Evolutionary conservation across 2,329 filamentous ascomycete species (phyloP), one percentile per base, ranked within the genome.

Genomic region (Aureobasidium vineae): DNA sequence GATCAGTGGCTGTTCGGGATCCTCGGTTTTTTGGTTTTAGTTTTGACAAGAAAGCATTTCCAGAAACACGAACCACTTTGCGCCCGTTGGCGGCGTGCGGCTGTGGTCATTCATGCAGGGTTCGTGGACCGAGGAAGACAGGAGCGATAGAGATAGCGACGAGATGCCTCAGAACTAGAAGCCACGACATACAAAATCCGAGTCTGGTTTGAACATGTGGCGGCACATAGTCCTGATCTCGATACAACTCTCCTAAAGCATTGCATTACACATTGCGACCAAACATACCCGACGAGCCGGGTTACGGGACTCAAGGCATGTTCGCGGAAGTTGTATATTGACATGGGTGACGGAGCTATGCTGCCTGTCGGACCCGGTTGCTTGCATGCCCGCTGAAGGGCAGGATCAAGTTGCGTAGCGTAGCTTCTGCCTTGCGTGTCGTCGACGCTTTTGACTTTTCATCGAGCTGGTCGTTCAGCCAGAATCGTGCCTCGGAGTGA

Each of bases 21-120:
- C 11, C 16, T 33, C 16, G 49, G 5, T n/a, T 52, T 21, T n/a
- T 2, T 36, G 33, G 33, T 36, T 36, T 13, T 36, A 10, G 8
- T n/a, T 23, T 45, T 1, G 45, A 13, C 43, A 21, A 19, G 19
- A 54, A 38, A 38, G 33, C 52, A 54, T 38, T 54, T 21, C 52
- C 8, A 26, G 19, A 36, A 56, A 54, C 31, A 38, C 31, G 50
- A 56, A 56, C 36, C 36, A 41, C 21, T 41, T 41, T 36, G 33
- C 52, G 21, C 33, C 52, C 52, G 52, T 41, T n/a, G 13, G 21
- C 19, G 19, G 31, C n/a, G 33, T 56, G 53, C 36, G 53, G 53
- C 53, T 56, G 53, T 23, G 57, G 43, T 61, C 57, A 61, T 60
- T 61, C 57, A 61, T 60, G 41, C 56, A 49, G 57, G 57, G 43